phyloP scores from a whole-genome alignment of 2,329 filamentous ascomycete genomes.

The Monilinia laxa region DNA sequence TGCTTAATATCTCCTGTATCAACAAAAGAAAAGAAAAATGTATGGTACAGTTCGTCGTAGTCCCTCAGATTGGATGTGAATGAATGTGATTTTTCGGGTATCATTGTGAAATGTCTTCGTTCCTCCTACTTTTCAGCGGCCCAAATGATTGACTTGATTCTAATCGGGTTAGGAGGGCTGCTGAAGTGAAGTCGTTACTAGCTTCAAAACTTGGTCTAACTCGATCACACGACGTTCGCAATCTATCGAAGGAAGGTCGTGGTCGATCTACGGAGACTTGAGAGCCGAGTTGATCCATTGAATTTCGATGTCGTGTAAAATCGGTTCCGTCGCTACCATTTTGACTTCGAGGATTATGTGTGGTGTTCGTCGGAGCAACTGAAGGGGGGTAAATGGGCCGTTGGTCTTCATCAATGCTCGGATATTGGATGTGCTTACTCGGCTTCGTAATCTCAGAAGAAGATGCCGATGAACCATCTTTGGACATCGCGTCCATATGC shows the following conservation, averaged over 20 bases:
- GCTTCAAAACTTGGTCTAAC: slow-evolving; percentile 81
- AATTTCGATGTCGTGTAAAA: slow-evolving; percentile 68
- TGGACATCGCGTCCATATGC: slow-evolving; percentile 43
- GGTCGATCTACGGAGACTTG: slow-evolving; percentile 53
- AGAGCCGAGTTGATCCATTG: slow-evolving; percentile 50
- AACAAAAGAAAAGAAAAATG: slow-evolving; percentile 41
- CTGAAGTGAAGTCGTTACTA: slow-evolving; percentile 87
- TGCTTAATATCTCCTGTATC: slow-evolving; percentile 42
- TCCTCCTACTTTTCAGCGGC: slow-evolving; percentile 34
- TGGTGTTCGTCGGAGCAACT: slow-evolving; percentile 72
- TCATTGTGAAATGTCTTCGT: slow-evolving; percentile 18
- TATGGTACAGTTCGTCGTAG: slow-evolving; percentile 37
- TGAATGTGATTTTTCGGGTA: slow-evolving; percentile 28
- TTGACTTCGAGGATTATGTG: slow-evolving; percentile 77
- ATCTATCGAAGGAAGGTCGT: slow-evolving; percentile 83
- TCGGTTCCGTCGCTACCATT: slow-evolving; percentile 94
- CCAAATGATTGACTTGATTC: slow-evolving; percentile 62
- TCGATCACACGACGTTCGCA: slow-evolving; percentile 83
- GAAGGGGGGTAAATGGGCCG: slow-evolving; percentile 93
- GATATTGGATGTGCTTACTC: slow-evolving; percentile 56
- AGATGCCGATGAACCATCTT: slow-evolving; percentile 49
- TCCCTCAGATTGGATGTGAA: slow-evolving; percentile 17
- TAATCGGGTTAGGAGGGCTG: slow-evolving; percentile 77
- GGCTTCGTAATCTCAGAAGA: slow-evolving; percentile 56
- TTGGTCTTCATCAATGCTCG: slow-evolving; percentile 78